These are phyloP conservation scores for Metschnikowia lochheadii DNA, from an alignment of 805 yeast genomes.

Conservation along the genomic window DNA sequence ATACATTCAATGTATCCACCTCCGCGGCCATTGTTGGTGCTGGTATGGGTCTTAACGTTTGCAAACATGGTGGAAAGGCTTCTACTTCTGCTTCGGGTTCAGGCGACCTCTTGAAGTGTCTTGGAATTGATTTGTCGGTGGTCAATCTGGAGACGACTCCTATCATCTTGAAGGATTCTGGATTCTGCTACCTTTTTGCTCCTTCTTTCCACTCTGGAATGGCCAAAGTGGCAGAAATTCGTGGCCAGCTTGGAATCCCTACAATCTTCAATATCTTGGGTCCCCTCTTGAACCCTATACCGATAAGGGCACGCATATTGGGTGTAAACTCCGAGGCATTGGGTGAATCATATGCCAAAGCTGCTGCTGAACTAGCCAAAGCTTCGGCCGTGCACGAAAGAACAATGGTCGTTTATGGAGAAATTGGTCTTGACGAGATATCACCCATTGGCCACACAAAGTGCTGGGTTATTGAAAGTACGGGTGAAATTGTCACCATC, in stretches of 20 bases:
- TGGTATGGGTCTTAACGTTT: constrained; percentile 75
- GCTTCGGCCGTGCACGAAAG: constrained; percentile 41
- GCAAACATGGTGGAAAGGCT: constrained; percentile 98
- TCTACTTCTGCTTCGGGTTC: constrained; percentile 91
- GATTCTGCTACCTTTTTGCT: constrained; percentile 76
- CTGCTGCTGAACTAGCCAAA: constrained; percentile 61
- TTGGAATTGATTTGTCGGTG: constrained; percentile 79
- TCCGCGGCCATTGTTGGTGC: constrained; percentile 93
- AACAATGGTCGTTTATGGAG: constrained; percentile 92
- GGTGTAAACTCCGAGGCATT: constrained; percentile 82
- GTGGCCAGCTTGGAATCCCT: constrained; percentile 80
- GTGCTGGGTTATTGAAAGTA: constrained; percentile 63
- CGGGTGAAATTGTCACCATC: constrained; percentile 40
- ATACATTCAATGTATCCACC: constrained; percentile 94
- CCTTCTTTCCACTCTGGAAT: constrained; percentile 93
- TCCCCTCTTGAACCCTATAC: constrained; percentile 90
- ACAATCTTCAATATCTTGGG: constrained; percentile 93
- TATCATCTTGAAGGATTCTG: constrained; percentile 44
- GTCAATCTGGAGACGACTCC: constrained; percentile 65
- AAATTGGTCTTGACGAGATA: constrained; percentile 87
- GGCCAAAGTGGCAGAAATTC: constrained; percentile 74
- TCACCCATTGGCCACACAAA: constrained; percentile 82
- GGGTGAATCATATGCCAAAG: constrained; percentile 82
- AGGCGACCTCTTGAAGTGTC: constrained; percentile 74
- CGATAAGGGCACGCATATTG: constrained; percentile 69